Percentiles rank a stretch among this genome's conserved stretches.
Conservation (phyloP, 306 rosid genomes). For the Quillaja saponaria region DNA sequence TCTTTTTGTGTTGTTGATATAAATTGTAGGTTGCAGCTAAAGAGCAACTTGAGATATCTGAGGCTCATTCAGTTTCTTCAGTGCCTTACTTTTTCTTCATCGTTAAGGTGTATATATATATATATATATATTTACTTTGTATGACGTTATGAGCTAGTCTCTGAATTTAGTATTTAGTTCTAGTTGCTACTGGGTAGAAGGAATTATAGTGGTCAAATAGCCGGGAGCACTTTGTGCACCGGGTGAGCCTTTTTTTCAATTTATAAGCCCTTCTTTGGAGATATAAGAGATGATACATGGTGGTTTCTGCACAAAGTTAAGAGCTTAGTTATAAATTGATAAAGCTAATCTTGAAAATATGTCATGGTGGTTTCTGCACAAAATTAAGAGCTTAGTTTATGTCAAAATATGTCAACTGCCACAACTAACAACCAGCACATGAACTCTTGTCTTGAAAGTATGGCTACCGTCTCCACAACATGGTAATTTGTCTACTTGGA, state of each 20-base stretch:
- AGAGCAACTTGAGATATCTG: conserved; percentile 85
- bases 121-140: background rate
- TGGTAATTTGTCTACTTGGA: too few species aligned
- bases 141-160: background rate
- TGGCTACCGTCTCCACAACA: too few species aligned
- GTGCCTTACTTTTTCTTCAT: conserved; percentile 86
- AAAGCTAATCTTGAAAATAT: too few species aligned
- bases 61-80: conserved; percentile 80
- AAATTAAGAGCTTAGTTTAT: too few species aligned
- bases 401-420: too few species aligned
- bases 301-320: background rate
- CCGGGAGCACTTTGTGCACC: too few species aligned
- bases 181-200: background rate
- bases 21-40: conserved; percentile 83
- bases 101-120: conserved; percentile 56
- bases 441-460: too few species aligned
- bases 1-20: background rate
- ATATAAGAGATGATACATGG: background rate
- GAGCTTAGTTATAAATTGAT: background rate
- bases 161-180: background rate
- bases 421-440: too few species aligned
- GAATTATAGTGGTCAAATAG: background rate
- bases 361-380: too few species aligned
- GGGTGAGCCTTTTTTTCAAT: too few species aligned
- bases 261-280: too few species aligned